Conservation (phyloP, 2,329 filamentous ascomycete species). For the Escovopsis sp. region DNA sequence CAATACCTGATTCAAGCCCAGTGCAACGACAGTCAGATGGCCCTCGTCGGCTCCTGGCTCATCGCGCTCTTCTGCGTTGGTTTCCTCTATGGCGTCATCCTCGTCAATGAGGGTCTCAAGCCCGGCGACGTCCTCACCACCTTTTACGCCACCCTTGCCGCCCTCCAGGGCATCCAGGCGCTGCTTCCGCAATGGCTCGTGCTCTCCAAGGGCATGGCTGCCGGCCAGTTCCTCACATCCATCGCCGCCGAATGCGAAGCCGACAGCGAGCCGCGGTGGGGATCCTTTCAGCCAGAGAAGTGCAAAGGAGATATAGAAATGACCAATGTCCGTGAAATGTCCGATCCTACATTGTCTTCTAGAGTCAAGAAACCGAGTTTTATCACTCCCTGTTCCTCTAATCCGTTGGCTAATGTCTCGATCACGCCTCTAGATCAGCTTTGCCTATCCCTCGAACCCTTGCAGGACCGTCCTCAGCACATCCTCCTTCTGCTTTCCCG, state of each 20-base stretch:
- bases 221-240: slow-evolving; percentile 45
- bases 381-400: too few species aligned
- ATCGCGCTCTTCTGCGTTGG: slow-evolving; percentile 71
- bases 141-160: slow-evolving; percentile 68
- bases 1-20: slow-evolving; percentile 55
- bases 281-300: slow-evolving; percentile 15
- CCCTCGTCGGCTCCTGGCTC: slow-evolving; percentile 57
- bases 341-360: not conserved
- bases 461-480: slow-evolving; percentile 41
- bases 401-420: too few species aligned
- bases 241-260: slow-evolving; percentile 20
- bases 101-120: slow-evolving; percentile 45
- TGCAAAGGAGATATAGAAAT: slow-evolving; percentile 58
- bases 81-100: slow-evolving; percentile 70
- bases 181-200: slow-evolving; percentile 64
- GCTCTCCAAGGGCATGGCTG: slow-evolving; percentile 63
- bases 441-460: slow-evolving; percentile 63
- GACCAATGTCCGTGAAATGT: slow-evolving; percentile 47
- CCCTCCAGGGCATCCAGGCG: slow-evolving; percentile 58
- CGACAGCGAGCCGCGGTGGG: not conserved
- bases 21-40: slow-evolving; percentile 56
- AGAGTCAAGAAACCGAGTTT: too few species aligned
- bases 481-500: slow-evolving; percentile 53
- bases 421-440: too few species aligned
- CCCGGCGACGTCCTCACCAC: slow-evolving; percentile 63